A percentile compares a stretch with the other conserved stretches of the same genome.
These are phyloP conservation scores for Annulohypoxylon moriforme DNA, from an alignment of 495 filamentous ascomycete genomes.

Conservation along the genomic window DNA sequence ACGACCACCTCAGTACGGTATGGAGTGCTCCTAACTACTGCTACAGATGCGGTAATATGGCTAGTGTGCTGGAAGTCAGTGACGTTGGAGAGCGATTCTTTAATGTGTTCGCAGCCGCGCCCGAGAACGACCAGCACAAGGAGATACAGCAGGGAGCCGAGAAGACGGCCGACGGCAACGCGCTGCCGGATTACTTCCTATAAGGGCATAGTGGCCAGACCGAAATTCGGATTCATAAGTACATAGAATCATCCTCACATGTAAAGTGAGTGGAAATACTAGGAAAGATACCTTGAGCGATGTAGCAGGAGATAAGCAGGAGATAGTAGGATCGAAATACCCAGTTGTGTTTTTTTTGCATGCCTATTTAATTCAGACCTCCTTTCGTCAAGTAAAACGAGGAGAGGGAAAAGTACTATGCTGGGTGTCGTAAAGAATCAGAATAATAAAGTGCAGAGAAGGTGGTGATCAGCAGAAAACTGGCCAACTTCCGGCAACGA, in stretches of 20 bases:
- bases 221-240: background rate
- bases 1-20: slow-evolving; percentile 92
- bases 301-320: background rate
- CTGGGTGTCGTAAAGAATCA: slow-evolving; percentile 6
- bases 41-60: slow-evolving; percentile 96
- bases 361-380: slow-evolving; percentile 20
- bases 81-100: slow-evolving; percentile 91
- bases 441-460: slow-evolving; percentile 7
- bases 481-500: slow-evolving; percentile 9
- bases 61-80: slow-evolving; percentile 94
- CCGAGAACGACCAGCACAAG: slow-evolving; percentile 92
- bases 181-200: slow-evolving; percentile 68
- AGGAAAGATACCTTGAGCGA: slow-evolving; percentile 29
- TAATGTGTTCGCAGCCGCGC: slow-evolving; percentile 96
- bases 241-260: background rate
- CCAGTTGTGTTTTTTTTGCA: slow-evolving; percentile 15
- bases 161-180: slow-evolving; percentile 62
- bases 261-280: background rate
- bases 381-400: slow-evolving; percentile 3
- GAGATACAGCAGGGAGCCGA: slow-evolving; percentile 74
- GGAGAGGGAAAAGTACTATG: slow-evolving; percentile 11
- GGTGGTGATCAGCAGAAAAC: slow-evolving; percentile 11
- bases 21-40: slow-evolving; percentile 99
- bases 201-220: slow-evolving; percentile 32
- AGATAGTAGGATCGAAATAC: slow-evolving; percentile 31